These are phyloP conservation scores for Aegilops speltoides DNA, from an alignment of 176 grass and related monocot genomes.

Conservation along the genomic window DNA sequence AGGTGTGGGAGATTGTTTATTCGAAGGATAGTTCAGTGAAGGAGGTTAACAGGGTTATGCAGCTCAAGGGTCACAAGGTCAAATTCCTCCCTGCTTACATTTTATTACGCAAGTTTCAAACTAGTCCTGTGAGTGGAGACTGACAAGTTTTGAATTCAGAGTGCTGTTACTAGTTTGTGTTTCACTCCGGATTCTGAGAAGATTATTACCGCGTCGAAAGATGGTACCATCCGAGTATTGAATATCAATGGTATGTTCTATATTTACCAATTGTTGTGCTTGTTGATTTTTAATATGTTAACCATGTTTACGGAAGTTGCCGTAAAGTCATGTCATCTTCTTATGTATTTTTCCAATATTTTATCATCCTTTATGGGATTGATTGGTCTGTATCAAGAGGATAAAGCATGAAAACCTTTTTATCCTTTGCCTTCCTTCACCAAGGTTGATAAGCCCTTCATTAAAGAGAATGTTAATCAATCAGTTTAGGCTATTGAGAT, in stretches of 20 bases:
- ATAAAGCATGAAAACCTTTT: background rate
- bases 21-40: constrained; percentile 91
- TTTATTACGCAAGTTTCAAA: background rate
- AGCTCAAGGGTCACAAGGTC: constrained; percentile 98
- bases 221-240: constrained; percentile 85
- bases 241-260: constrained; percentile 88
- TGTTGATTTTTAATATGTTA: background rate
- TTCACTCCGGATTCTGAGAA: constrained; percentile 80
- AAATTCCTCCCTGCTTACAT: background rate
- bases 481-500: background rate
- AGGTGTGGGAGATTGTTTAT: constrained; percentile 98
- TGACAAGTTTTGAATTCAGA: constrained; percentile 48
- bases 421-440: background rate
- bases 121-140: background rate
- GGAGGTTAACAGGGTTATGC: constrained; percentile 88
- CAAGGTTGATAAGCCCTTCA: background rate
- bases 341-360: background rate
- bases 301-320: constrained; percentile 5
- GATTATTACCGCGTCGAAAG: constrained; percentile 92
- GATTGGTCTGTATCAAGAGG: background rate
- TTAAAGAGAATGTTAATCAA: background rate
- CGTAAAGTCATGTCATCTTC: background rate
- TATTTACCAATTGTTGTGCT: background rate
- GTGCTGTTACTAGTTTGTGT: constrained; percentile 85
- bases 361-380: background rate